phyloP scores from a whole-genome alignment of 768 basidiomycete genomes.

The Rhodotorula toruloides region DNA sequence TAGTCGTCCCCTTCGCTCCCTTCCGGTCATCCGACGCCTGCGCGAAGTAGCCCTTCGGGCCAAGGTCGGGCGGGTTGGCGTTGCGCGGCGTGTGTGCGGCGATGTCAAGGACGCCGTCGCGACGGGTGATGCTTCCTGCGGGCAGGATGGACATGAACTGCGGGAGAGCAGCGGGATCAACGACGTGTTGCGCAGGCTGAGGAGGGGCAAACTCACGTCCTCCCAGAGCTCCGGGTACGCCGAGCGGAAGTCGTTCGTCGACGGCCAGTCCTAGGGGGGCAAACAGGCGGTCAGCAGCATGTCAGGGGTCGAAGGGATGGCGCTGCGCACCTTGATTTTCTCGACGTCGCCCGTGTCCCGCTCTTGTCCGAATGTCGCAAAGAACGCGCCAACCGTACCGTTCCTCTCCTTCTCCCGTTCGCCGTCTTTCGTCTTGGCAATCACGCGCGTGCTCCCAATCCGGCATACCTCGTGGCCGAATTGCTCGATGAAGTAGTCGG shows the following conservation, averaged over 20 bases:
- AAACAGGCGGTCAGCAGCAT: too few species aligned
- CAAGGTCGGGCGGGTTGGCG: constrained; percentile 74
- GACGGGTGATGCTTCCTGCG: constrained; percentile 80
- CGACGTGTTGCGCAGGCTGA: too few species aligned
- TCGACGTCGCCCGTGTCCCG: constrained; percentile 52
- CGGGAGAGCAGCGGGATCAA: neutral
- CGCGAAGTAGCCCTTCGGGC: constrained; percentile 54
- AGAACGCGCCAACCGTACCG: constrained; percentile 71
- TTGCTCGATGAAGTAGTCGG: constrained; percentile 68
- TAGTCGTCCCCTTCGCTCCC: constrained; percentile 76
- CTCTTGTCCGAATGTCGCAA: constrained; percentile 62
- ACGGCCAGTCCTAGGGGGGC: constrained; percentile 97
- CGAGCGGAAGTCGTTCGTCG: constrained; percentile 73
- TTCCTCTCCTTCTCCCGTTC: constrained; percentile 50
- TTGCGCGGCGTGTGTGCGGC: constrained; percentile 82
- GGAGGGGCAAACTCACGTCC: constrained; percentile 50
- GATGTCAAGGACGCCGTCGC: constrained; percentile 81
- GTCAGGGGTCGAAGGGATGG: too few species aligned
- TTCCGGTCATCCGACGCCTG: constrained; percentile 58
- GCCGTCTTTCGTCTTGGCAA: constrained; percentile 42
- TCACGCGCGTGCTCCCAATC: neutral
- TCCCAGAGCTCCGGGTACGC: constrained; percentile 78
- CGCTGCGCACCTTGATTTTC: constrained; percentile 65
- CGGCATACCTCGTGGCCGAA: constrained; percentile 54
- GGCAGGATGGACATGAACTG: constrained; percentile 71